These are phyloP conservation scores for Penicillium turbatum DNA, from an alignment of 495 filamentous ascomycete genomes.

Conservation along the genomic window DNA sequence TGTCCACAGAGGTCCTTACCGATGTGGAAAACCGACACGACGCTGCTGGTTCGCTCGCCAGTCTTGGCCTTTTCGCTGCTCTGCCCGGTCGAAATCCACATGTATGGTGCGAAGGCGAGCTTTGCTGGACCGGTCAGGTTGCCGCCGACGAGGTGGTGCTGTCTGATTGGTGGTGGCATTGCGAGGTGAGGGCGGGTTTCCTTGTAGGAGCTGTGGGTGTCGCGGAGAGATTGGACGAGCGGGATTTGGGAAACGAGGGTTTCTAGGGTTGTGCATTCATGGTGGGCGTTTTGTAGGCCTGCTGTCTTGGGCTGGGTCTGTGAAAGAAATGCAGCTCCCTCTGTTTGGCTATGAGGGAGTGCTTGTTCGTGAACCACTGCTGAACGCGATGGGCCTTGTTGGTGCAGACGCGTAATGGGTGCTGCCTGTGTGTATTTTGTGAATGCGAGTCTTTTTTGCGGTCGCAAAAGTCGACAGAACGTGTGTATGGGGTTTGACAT, in stretches of 20 bases:
- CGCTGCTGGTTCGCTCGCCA: slow-evolving; percentile 13
- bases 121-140: slow-evolving; percentile 62
- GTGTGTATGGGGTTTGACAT: slow-evolving; percentile 13
- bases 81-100: slow-evolving; percentile 47
- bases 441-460: neutral
- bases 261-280: slow-evolving; percentile 42
- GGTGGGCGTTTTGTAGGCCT: neutral
- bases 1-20: slow-evolving; percentile 37
- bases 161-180: slow-evolving; percentile 28
- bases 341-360: slow-evolving; percentile 19
- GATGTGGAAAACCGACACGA: slow-evolving; percentile 37
- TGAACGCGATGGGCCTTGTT: slow-evolving; percentile 25
- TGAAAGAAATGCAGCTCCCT: slow-evolving; percentile 12
- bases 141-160: slow-evolving; percentile 38
- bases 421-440: neutral
- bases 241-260: slow-evolving; percentile 68
- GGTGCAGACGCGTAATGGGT: slow-evolving; percentile 18
- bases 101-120: slow-evolving; percentile 73
- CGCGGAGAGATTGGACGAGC: slow-evolving; percentile 59
- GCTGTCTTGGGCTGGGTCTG: slow-evolving; percentile 9
- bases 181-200: slow-evolving; percentile 65
- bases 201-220: slow-evolving; percentile 51
- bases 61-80: slow-evolving; percentile 27
- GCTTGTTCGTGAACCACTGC: slow-evolving; percentile 29
- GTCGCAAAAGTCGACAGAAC: slow-evolving; percentile 13